Evolutionary conservation across 139 green algal genomes (phyloP).

Genomic region (Volvox africanus): DNA sequence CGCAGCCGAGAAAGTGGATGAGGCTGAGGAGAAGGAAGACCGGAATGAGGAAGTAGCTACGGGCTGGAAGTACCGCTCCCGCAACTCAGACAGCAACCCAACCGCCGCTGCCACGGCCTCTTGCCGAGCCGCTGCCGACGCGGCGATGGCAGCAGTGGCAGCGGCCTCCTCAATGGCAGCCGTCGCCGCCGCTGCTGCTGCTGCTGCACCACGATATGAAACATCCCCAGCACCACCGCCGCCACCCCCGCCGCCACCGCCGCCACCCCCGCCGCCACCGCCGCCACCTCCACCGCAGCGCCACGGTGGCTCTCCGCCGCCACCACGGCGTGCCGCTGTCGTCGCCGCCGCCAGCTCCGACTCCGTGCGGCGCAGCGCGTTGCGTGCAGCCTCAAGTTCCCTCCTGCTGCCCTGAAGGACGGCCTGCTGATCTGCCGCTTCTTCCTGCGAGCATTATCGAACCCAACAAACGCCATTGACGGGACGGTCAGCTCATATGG

Average conservation of each 20-base stretch:
- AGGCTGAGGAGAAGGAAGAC: not conserved
- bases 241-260: not conserved
- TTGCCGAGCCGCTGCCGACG: not conserved
- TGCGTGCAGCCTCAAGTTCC: not conserved
- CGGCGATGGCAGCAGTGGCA: not conserved
- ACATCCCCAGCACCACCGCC: not conserved
- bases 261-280: not conserved
- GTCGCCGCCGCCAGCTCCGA: not conserved
- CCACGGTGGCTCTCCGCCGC: not conserved
- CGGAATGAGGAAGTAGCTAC: not conserved
- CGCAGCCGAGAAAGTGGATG: not conserved
- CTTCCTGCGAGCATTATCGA: not conserved
- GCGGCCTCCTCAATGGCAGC: not conserved
- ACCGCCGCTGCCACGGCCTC: not conserved
- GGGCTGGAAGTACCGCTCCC: constrained; percentile 25
- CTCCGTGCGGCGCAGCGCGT: not conserved
- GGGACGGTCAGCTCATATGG: too few species aligned
- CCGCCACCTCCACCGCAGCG: not conserved
- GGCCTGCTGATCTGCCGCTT: not conserved
- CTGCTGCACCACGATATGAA: not conserved
- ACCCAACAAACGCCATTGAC: too few species aligned
- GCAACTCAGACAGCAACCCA: not conserved
- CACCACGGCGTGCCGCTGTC: not conserved
- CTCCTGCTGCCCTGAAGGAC: not conserved
- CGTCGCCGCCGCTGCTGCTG: not conserved